Conservation (phyloP, 176 grass and related monocot genomes). For the Typha latifolia region DNA sequence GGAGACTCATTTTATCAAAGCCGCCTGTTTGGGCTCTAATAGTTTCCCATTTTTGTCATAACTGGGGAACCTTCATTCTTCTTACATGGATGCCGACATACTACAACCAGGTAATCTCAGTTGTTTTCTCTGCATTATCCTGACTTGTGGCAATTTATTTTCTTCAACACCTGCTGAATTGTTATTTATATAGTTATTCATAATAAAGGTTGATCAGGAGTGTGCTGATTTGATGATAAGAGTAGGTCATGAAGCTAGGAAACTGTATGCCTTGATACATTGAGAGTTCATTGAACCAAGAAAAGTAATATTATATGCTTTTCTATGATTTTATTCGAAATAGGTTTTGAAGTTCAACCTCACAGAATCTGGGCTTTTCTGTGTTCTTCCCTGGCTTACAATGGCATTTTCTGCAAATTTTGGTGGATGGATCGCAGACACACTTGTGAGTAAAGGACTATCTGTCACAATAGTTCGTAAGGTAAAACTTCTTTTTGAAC, state of each 20-base stretch:
- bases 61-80: conserved; percentile 97
- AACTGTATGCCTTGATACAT: too few species aligned
- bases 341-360: conserved; percentile 98
- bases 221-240: not conserved
- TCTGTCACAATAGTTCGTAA: conserved; percentile 89
- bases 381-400: conserved; percentile 88
- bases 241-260: too few species aligned
- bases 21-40: conserved; percentile 96
- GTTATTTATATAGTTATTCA: not conserved
- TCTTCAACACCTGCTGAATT: not conserved
- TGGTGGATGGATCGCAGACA: conserved; percentile 99
- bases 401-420: conserved; percentile 94
- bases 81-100: conserved; percentile 99
- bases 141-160: not conserved
- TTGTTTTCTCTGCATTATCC: conserved; percentile 4
- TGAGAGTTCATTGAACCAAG: not conserved
- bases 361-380: conserved; percentile 78
- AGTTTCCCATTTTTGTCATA: conserved; percentile 89
- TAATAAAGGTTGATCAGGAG: not conserved
- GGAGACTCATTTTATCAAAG: conserved; percentile 82
- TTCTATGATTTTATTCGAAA: conserved; percentile 13
- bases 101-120: conserved; percentile 71
- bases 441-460: conserved; percentile 86
- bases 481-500: conserved; percentile 27
- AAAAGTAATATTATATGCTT: not conserved